A percentile compares a stretch with the other conserved stretches of the same genome.
Conservation (phyloP, 768 basidiomycete species). For the Sarcomyxa edulis region DNA sequence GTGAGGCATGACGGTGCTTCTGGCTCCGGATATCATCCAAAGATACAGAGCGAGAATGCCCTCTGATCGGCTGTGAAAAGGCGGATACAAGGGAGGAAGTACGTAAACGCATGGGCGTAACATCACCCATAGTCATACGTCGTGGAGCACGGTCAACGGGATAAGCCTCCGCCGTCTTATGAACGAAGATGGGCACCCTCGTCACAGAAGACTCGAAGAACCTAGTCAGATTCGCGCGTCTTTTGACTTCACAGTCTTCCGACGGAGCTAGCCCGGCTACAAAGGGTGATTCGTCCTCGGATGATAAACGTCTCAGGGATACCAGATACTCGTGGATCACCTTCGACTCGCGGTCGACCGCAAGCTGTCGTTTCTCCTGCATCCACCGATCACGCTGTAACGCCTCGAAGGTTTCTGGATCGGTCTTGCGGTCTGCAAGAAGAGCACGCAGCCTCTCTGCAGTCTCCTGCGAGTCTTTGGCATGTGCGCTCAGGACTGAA, state of each 20-base stretch:
- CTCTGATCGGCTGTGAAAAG: constrained; percentile 18
- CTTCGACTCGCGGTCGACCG: constrained; percentile 30
- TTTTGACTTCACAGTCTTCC: constrained; percentile 18
- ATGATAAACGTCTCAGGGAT: constrained; percentile 17
- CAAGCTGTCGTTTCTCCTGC: constrained; percentile 38
- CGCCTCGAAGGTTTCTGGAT: constrained; percentile 29
- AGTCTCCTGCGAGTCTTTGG: constrained; percentile 36
- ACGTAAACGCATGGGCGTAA: constrained; percentile 27
- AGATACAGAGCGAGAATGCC: constrained; percentile 16
- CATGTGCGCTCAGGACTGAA: constrained; percentile 35
- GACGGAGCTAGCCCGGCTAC: constrained; percentile 6
- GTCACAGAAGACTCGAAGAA: constrained; percentile 32
- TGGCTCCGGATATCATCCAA: constrained; percentile 7
- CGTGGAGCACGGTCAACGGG: constrained; percentile 19
- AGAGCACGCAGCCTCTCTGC: constrained; percentile 31
- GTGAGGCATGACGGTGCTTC: neutral
- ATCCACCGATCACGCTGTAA: constrained; percentile 46
- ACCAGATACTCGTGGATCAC: constrained; percentile 28
- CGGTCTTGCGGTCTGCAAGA: constrained; percentile 31
- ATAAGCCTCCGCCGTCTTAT: neutral
- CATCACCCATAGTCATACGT: constrained; percentile 29
- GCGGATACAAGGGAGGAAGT: constrained; percentile 16
- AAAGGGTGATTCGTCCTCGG: constrained; percentile 10
- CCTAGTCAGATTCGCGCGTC: constrained; percentile 29
- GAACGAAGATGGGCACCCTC: constrained; percentile 19